phyloP scores from a whole-genome alignment of 345 rosid genomes.

The Moricandia moricandioides region DNA sequence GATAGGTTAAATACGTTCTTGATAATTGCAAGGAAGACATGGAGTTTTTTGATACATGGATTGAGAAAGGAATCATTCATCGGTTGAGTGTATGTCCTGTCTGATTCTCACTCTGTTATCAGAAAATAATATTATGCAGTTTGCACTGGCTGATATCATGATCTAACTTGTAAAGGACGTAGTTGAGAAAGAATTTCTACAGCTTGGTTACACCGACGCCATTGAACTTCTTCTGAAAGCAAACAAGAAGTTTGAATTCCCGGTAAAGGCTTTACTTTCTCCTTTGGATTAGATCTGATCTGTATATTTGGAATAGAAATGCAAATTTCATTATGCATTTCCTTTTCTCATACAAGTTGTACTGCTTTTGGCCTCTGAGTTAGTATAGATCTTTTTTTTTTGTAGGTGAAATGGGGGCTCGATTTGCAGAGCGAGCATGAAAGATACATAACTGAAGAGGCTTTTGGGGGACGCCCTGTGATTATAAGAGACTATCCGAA shows the following conservation, averaged over 20 bases:
- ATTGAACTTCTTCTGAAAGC: constrained; percentile 79
- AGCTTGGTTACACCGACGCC: constrained; percentile 85
- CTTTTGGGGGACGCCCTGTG: constrained; percentile 81
- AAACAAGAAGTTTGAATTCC: constrained; percentile 82
- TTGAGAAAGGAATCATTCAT: constrained; percentile 87
- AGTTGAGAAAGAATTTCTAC: constrained; percentile 84
- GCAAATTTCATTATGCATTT: not conserved
- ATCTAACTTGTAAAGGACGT: constrained; percentile 54
- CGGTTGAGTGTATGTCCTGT: constrained; percentile 76
- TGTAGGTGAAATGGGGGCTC: constrained; percentile 93
- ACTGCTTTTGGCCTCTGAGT: not conserved
- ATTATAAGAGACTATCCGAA: constrained; percentile 94
- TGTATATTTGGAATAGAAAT: not conserved
- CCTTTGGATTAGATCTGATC: not conserved
- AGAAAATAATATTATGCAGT: not conserved
- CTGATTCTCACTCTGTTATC: constrained; percentile 32
- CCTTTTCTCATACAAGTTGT: too few species aligned
- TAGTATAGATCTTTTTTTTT: not conserved
- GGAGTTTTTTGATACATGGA: constrained; percentile 96
- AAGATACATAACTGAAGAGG: constrained; percentile 90
- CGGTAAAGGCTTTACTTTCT: constrained; percentile 47
- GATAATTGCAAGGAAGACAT: constrained; percentile 97
- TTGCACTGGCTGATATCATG: constrained; percentile 13
- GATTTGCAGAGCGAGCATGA: constrained; percentile 99
- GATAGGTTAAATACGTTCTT: constrained; percentile 78